Evolutionary conservation across 1,284 basidiomycete species (phyloP).

Genomic region (Pseudozyma flocculosa): DNA sequence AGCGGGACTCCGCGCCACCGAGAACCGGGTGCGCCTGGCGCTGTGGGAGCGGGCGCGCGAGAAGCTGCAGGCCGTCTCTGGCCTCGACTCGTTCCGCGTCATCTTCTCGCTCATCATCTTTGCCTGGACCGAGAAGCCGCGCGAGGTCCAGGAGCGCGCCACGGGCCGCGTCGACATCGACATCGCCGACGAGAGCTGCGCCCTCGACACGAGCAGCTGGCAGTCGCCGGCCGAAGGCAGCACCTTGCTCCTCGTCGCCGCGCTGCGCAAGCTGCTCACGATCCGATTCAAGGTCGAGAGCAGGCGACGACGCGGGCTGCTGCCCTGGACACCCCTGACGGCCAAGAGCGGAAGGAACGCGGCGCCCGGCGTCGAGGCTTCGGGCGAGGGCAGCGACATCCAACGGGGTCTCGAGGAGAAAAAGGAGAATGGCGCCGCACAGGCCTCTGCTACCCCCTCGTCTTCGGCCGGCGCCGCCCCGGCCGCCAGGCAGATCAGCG

Average conservation of each 20-base stretch:
- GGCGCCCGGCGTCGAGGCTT: background rate
- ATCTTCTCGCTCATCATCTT: constrained; percentile 24
- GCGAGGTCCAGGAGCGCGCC: constrained; percentile 10
- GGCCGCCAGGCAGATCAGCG: background rate
- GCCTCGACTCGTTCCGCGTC: constrained; percentile 23
- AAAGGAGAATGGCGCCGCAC: no score
- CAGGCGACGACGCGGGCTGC: constrained; percentile 7
- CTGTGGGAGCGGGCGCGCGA: constrained; percentile 16
- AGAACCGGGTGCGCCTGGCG: constrained; percentile 14
- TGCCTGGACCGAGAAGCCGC: constrained; percentile 25
- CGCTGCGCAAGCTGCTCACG: constrained; percentile 13
- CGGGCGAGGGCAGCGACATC: constrained; percentile 6
- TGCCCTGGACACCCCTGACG: constrained; percentile 5
- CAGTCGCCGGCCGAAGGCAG: constrained; percentile 19
- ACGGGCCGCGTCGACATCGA: constrained; percentile 3
- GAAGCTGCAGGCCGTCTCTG: constrained; percentile 15
- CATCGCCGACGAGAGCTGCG: constrained; percentile 14
- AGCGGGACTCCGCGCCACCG: background rate
- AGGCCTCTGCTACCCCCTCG: no score
- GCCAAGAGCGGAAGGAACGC: background rate
- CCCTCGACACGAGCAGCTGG: constrained; percentile 20
- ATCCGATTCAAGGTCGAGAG: constrained; percentile 19
- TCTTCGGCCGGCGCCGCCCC: no score
- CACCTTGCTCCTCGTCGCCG: constrained; percentile 20
- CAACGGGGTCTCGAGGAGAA: constrained; percentile 9